Evolutionary conservation across 2,329 filamentous ascomycete genomes (phyloP).

Genomic region (Ceratocystis diversiconidia): DNA sequence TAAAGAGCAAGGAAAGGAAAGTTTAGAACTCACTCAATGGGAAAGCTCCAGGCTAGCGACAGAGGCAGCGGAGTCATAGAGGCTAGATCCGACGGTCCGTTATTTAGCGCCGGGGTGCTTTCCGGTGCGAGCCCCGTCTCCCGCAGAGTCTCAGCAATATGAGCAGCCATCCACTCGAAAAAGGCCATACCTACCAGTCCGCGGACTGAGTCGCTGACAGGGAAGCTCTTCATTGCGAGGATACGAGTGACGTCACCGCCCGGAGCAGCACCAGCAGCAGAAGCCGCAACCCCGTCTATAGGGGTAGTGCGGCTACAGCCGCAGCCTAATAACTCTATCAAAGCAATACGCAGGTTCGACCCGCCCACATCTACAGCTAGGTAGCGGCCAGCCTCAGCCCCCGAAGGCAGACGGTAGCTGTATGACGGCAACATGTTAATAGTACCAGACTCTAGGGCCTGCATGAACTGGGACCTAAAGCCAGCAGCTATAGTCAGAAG

Average conservation of each 20-base stretch:
- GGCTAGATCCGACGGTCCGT: not conserved
- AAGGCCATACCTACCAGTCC: slow-evolving; percentile 43
- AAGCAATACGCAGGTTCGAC: slow-evolving; percentile 49
- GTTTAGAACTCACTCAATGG: slow-evolving; percentile 43
- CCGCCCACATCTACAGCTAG: slow-evolving; percentile 55
- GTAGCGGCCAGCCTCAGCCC: slow-evolving; percentile 43
- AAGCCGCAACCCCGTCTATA: not conserved
- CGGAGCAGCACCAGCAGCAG: not conserved
- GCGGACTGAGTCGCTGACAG: slow-evolving; percentile 42
- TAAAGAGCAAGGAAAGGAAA: not conserved
- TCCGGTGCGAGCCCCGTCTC: not conserved
- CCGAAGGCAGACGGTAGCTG: slow-evolving; percentile 48
- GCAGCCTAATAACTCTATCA: slow-evolving; percentile 43
- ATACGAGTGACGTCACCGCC: slow-evolving; percentile 3
- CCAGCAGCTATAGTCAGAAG: slow-evolving; percentile 34
- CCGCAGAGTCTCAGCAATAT: slow-evolving; percentile 42
- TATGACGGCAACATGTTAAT: slow-evolving; percentile 53
- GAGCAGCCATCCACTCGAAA: slow-evolving; percentile 54
- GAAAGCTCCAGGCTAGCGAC: slow-evolving; percentile 56
- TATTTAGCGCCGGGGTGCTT: not conserved
- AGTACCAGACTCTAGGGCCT: slow-evolving; percentile 37
- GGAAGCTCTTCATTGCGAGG: slow-evolving; percentile 37
- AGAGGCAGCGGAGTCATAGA: slow-evolving; percentile 35
- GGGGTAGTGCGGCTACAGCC: slow-evolving; percentile 22
- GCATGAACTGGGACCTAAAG: slow-evolving; percentile 41